These are phyloP conservation scores for Apiotrichum mycotoxinovorans DNA, from an alignment of 1,284 basidiomycete genomes.

Conservation along the genomic window DNA sequence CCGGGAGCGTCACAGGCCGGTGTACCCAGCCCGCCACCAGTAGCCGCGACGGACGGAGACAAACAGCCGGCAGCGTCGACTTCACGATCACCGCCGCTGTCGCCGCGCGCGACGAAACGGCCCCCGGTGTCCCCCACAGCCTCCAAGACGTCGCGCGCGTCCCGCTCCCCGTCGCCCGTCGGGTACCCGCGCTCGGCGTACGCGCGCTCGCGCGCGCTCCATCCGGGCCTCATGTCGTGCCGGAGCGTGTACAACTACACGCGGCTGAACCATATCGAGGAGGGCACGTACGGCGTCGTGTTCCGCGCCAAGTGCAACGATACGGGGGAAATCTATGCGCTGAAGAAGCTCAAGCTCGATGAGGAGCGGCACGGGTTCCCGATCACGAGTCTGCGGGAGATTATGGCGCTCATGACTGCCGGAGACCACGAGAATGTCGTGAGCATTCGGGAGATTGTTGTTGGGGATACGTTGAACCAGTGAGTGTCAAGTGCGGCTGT, in stretches of 20 bases:
- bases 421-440: slow-evolving; percentile 89
- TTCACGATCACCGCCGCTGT: slow-evolving; percentile 2
- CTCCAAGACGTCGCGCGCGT: not conserved
- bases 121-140: slow-evolving; percentile 1
- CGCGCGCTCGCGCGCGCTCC: slow-evolving; percentile 68
- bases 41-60: slow-evolving; percentile 1
- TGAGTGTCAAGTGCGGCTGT: no score
- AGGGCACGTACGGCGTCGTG: slow-evolving; percentile 97
- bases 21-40: no score
- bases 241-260: slow-evolving; percentile 91
- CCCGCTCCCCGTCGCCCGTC: not conserved
- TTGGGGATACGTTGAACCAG: slow-evolving; percentile 99
- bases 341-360: slow-evolving; percentile 97
- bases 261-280: slow-evolving; percentile 95
- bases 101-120: not conserved
- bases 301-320: slow-evolving; percentile 90
- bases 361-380: slow-evolving; percentile 98
- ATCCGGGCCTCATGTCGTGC: slow-evolving; percentile 74
- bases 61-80: not conserved
- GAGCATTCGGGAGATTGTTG: slow-evolving; percentile 89
- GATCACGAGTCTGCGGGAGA: slow-evolving; percentile 91
- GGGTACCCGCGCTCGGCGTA: slow-evolving; percentile 37
- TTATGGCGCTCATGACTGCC: slow-evolving; percentile 89
- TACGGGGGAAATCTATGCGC: slow-evolving; percentile 88
- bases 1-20: no score